A percentile compares a stretch with the other conserved stretches of the same genome.
These are phyloP conservation scores for Candida gigantensis DNA, from an alignment of 1,139 yeast genomes.

Conservation along the genomic window DNA sequence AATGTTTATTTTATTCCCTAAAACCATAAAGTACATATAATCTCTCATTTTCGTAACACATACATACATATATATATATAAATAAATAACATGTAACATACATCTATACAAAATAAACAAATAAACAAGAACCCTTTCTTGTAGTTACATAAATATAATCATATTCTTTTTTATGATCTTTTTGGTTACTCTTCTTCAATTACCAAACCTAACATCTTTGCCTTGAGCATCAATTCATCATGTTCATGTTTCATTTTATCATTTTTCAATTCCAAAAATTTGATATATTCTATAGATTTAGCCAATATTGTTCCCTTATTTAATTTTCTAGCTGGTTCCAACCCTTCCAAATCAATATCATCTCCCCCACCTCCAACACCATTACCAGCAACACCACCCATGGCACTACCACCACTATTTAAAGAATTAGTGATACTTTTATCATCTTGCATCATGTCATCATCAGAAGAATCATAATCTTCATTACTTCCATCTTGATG, in stretches of 20 bases:
- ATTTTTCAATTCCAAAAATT: constrained; percentile 43
- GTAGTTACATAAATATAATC: background rate
- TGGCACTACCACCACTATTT: constrained; percentile 2
- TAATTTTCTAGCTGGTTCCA: constrained; percentile 47
- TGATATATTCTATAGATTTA: constrained; percentile 47
- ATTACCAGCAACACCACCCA: background rate
- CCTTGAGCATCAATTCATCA: constrained; percentile 26
- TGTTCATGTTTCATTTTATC: constrained; percentile 36
- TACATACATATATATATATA: background rate
- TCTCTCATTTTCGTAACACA: background rate
- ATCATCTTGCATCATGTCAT: constrained; percentile 17
- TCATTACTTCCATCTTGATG: constrained; percentile 18
- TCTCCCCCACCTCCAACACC: constrained; percentile 11
- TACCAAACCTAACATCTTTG: constrained; percentile 22
- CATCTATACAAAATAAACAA: background rate
- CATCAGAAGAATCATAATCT: constrained; percentile 17
- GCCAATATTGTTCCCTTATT: constrained; percentile 48
- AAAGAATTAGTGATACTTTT: background rate
- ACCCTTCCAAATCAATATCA: constrained; percentile 39
- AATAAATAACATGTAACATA: background rate
- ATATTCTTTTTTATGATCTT: background rate
- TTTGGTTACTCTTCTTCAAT: constrained; percentile 15
- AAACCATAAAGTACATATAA: background rate
- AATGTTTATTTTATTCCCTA: background rate
- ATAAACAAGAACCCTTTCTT: background rate